Conservation (phyloP, 1,284 basidiomycete genomes). For the Sporisorium exsertum region DNA sequence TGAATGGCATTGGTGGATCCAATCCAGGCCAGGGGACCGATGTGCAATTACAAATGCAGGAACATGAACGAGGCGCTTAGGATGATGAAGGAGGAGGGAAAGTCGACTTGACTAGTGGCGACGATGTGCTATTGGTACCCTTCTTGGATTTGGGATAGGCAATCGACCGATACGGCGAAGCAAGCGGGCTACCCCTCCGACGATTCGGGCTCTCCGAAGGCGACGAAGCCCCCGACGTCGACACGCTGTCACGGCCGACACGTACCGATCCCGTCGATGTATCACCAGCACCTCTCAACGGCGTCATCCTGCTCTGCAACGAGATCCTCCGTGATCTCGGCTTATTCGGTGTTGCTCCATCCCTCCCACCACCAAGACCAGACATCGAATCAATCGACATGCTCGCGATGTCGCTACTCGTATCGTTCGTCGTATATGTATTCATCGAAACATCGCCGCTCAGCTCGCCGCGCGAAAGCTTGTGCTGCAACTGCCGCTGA, state of each 20-base stretch:
- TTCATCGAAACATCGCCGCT: conserved; percentile 34
- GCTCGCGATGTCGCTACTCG: conserved; percentile 17
- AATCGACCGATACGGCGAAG: conserved; percentile 37
- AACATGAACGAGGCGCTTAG: background rate
- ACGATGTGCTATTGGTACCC: conserved; percentile 12
- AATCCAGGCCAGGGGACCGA: no score
- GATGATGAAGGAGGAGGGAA: conserved; percentile 4
- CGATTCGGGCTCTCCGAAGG: conserved; percentile 29
- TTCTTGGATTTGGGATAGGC: conserved; percentile 32
- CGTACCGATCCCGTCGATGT: background rate
- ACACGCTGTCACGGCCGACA: conserved; percentile 3
- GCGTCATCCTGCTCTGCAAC: conserved; percentile 29
- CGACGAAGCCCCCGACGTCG: conserved; percentile 15
- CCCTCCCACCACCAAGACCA: background rate
- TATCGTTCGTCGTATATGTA: conserved; percentile 15
- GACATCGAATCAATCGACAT: conserved; percentile 40
- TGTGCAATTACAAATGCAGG: conserved; percentile 4
- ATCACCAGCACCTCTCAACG: background rate
- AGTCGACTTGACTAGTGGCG: conserved; percentile 20
- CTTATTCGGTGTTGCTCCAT: conserved; percentile 21
- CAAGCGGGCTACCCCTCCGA: conserved; percentile 24
- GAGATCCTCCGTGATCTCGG: conserved; percentile 33
- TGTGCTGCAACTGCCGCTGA: conserved; percentile 25
- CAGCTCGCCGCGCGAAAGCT: conserved; percentile 19
- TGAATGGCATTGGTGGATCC: no score